A percentile compares a stretch with the other conserved stretches of the same genome.
Evolutionary conservation across 805 yeast species (phyloP).

Genomic region (Wickerhamiella bombiphila): DNA sequence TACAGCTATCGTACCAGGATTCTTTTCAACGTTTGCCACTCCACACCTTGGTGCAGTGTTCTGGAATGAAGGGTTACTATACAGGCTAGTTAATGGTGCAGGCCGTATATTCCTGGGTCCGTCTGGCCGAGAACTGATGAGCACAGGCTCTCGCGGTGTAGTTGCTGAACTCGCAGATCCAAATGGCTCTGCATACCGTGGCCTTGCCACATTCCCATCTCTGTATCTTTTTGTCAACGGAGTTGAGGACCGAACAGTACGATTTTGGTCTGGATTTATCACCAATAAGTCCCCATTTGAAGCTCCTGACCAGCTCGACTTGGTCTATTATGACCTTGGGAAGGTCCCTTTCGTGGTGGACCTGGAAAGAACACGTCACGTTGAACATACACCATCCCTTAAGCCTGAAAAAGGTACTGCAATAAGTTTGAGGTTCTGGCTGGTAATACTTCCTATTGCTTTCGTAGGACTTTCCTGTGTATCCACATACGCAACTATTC

Average conservation of each 20-base stretch:
- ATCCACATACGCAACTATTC: background rate
- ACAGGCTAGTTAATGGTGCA: constrained; percentile 35
- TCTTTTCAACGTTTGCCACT: constrained; percentile 57
- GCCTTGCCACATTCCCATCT: constrained; percentile 41
- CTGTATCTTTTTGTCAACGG: constrained; percentile 56
- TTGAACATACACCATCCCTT: background rate
- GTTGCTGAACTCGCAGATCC: constrained; percentile 41
- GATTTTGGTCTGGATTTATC: constrained; percentile 70
- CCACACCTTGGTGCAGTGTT: constrained; percentile 39
- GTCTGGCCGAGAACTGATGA: constrained; percentile 62
- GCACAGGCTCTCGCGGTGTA: constrained; percentile 26
- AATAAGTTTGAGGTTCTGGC: background rate
- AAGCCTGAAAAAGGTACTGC: background rate
- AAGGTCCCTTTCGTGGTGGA: constrained; percentile 10
- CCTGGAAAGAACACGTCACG: constrained; percentile 11
- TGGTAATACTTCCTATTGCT: background rate
- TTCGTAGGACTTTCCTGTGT: background rate
- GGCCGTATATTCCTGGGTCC: constrained; percentile 46
- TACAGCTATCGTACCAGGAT: constrained; percentile 38
- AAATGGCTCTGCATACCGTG: constrained; percentile 32
- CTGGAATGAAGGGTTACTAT: constrained; percentile 2
- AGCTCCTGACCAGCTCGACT: constrained; percentile 33
- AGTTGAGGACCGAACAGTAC: constrained; percentile 71
- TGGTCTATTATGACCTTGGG: constrained; percentile 23
- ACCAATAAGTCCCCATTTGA: constrained; percentile 64